These are phyloP conservation scores for Euclidium syriacum DNA, from an alignment of 345 rosid genomes.

Conservation along the genomic window DNA sequence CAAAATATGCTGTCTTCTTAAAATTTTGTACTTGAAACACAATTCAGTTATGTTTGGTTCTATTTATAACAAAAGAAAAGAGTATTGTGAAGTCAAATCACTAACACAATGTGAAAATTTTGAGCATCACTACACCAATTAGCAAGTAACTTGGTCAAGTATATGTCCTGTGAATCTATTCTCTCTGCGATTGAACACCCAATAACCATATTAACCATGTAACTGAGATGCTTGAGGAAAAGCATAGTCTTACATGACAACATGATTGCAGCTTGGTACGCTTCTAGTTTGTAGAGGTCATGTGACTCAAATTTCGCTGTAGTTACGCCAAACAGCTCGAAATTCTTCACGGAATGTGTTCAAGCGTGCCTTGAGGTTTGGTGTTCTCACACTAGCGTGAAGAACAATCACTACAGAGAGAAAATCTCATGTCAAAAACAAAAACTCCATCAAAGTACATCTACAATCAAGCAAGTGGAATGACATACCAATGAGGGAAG, in stretches of 20 bases:
- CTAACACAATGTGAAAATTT: neutral
- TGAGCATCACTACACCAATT: conserved; percentile 21
- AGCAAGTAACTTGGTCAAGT: conserved; percentile 22
- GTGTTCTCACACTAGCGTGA: conserved; percentile 35
- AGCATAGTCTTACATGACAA: conserved; percentile 14
- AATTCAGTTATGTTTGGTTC: conserved; percentile 3
- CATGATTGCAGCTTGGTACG: neutral
- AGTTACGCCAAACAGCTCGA: conserved; percentile 38
- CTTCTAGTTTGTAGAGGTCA: neutral
- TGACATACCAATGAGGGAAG: conserved; percentile 23
- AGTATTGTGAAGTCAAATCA: neutral
- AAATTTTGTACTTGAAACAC: conserved; percentile 8
- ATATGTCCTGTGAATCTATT: conserved; percentile 2
- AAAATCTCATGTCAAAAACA: neutral
- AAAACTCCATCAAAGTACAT: neutral
- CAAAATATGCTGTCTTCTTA: neutral
- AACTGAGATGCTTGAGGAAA: neutral
- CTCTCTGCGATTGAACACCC: conserved; percentile 10
- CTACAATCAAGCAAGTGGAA: neutral
- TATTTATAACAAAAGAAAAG: neutral
- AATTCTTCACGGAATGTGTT: conserved; percentile 38
- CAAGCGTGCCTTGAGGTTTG: conserved; percentile 36
- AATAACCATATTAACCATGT: conserved; percentile 6
- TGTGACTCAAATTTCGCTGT: conserved; percentile 27
- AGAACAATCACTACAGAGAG: conserved; percentile 21